Conservation (phyloP, 1,284 basidiomycete genomes). For the Rhodotorula sp. region DNA sequence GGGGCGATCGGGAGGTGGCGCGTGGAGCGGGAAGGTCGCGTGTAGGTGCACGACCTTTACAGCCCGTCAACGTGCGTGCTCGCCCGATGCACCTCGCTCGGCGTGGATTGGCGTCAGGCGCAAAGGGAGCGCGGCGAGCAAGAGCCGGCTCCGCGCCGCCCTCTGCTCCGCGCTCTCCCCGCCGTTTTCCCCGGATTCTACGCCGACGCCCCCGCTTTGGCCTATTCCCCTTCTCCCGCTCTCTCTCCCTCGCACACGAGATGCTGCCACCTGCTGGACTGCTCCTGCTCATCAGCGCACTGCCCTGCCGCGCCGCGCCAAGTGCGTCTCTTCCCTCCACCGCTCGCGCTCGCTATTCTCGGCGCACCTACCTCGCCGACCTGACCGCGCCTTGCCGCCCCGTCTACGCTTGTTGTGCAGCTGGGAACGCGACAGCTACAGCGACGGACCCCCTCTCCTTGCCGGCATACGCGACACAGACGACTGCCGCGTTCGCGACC, state of each 20-base stretch:
- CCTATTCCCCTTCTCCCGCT: not conserved
- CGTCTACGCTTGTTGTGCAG: not conserved
- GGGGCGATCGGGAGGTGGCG: not conserved
- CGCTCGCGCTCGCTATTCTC: not conserved
- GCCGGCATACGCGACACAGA: slow-evolving; percentile 8
- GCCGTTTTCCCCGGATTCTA: no score
- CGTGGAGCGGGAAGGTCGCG: not conserved
- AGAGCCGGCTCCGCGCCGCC: no score
- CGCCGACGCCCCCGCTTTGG: not conserved
- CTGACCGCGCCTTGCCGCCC: not conserved
- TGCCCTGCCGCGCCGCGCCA: not conserved
- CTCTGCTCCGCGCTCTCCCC: not conserved
- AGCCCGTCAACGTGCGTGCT: no score
- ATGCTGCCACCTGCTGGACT: not conserved
- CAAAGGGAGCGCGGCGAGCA: no score
- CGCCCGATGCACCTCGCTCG: no score
- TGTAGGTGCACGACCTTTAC: no score
- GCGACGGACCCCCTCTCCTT: slow-evolving; percentile 5
- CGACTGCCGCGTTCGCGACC: slow-evolving; percentile 6
- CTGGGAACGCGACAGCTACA: slow-evolving; percentile 1
- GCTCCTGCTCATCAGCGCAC: no score
- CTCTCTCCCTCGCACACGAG: not conserved
- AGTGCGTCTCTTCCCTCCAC: not conserved
- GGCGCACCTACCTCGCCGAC: not conserved
- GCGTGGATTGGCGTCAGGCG: no score